Base-by-base conservation (phyloP, 352 stramenopile species). In the Phytophthora parvispora region DNA sequence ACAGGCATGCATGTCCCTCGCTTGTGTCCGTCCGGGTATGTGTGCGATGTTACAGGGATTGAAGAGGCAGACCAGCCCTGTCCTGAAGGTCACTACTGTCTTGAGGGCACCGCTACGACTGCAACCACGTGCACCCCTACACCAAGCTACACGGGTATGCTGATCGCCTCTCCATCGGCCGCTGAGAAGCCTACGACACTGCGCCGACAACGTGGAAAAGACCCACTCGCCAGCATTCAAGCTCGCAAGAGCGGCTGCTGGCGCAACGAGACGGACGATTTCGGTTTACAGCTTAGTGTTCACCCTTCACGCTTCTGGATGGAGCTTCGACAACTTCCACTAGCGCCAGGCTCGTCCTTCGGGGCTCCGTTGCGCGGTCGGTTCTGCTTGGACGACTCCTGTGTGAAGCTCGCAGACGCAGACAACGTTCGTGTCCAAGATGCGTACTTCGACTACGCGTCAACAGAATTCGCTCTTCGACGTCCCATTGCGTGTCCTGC, bases 11-110 rank as follows among this genome's bases (percentile, higher is more conserved):
- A 95, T 55, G 91, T 98, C 18, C 97, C 97, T 25, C 83, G 95
- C 8, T 78, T 99, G 32, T 99, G 97, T 75, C 97, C 97, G 2
- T 90, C 95, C 1, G 95, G 97, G 9, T 98, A 93, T 60, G 93
- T 99, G 15, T 99, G 97, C 60, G 96, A 99, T 50, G 92, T 98
- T 10, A 98, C 90, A 2, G 97, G 97, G 25, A 97, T 98, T 27
- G 80, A 95, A 66, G 78, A 89, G 9, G 89, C 87, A 5, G 87
- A 97, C n/a, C 87, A 99, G 64, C 97, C 95, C 18, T 99, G 97
- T 75, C 97, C 97, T 20, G 84, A 94, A 60, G 97, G 97, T 1
- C 97, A 99, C 69, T 99, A 97, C 77, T 99, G 97, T 61, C 82
- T 99, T 15, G 93, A 98, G 73, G 97, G 97, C 20, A 99, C 97